Conservation (phyloP, 2,329 filamentous ascomycete species). For the Arthrobotrys musiformis region DNA sequence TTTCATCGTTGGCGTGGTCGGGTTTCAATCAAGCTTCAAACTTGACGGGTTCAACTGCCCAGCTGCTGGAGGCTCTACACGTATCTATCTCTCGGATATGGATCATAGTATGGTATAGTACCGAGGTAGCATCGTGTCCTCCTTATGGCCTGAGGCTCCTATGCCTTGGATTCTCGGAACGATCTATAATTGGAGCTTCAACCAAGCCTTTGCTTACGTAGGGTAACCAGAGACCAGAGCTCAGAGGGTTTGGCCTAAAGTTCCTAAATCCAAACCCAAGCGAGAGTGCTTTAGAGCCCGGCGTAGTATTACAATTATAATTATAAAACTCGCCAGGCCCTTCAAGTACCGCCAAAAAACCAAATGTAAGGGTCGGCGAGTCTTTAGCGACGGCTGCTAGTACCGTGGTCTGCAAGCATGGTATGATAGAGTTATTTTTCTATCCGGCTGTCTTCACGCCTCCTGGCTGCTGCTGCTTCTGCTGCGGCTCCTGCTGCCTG, state of each 20-base stretch:
- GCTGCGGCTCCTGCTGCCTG: neutral
- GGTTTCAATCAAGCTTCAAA: constrained; percentile 4
- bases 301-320: neutral
- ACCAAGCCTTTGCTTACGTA: neutral
- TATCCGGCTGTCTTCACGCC: neutral
- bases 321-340: neutral
- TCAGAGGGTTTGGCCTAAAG: neutral
- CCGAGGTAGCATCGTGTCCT: constrained; percentile 23
- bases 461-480: neutral
- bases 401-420: neutral
- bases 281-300: neutral
- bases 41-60: constrained; percentile 3
- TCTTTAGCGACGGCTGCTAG: neutral
- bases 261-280: neutral
- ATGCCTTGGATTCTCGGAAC: constrained; percentile 34
- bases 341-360: neutral
- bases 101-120: too few species aligned
- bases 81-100: neutral
- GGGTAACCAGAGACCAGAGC: neutral
- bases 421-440: neutral
- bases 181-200: constrained; percentile 27
- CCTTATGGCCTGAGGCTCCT: constrained; percentile 9
- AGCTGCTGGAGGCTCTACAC: neutral
- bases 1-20: neutral
- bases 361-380: constrained; percentile 11